phyloP scores from a whole-genome alignment of 495 filamentous ascomycete species.

The Massariosphaeria phaeospora region DNA sequence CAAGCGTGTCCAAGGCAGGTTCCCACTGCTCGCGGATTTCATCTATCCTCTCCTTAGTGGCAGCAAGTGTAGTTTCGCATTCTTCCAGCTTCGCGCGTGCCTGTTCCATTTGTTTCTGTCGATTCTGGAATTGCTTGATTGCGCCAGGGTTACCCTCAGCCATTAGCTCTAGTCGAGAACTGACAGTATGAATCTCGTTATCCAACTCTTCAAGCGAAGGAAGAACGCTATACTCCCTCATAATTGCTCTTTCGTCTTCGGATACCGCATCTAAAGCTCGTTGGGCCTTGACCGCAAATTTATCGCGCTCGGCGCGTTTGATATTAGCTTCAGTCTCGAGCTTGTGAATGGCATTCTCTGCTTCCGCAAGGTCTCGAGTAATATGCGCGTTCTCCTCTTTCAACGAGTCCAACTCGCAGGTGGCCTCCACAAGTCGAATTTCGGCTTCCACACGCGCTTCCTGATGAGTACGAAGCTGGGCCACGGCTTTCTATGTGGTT shows the following conservation, averaged over 20 bases:
- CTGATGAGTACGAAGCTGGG: slow-evolving; percentile 53
- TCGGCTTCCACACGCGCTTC: slow-evolving; percentile 62
- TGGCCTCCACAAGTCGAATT: slow-evolving; percentile 68
- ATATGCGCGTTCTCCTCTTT: slow-evolving; percentile 58
- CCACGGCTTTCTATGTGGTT: slow-evolving; percentile 51
- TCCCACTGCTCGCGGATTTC: slow-evolving; percentile 67
- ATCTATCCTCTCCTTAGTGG: slow-evolving; percentile 53
- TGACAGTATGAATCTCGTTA: slow-evolving; percentile 66
- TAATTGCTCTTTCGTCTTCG: slow-evolving; percentile 37
- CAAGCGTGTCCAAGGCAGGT: slow-evolving; percentile 70
- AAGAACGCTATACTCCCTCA: slow-evolving; percentile 34
- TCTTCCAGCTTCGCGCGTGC: slow-evolving; percentile 48
- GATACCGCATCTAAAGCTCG: slow-evolving; percentile 26
- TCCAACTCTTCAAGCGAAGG: slow-evolving; percentile 60
- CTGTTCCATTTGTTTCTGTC: slow-evolving; percentile 54
- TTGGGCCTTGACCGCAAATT: background rate
- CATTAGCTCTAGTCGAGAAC: slow-evolving; percentile 69
- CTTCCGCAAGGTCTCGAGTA: slow-evolving; percentile 48
- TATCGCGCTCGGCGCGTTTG: slow-evolving; percentile 36
- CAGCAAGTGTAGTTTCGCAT: slow-evolving; percentile 46
- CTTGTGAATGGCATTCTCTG: slow-evolving; percentile 41
- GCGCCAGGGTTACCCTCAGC: slow-evolving; percentile 72
- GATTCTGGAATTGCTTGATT: slow-evolving; percentile 73
- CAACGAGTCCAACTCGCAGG: slow-evolving; percentile 66
- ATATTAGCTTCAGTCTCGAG: slow-evolving; percentile 35